Base-by-base conservation (phyloP, 345 rosid species). In the Camelina laxa region DNA sequence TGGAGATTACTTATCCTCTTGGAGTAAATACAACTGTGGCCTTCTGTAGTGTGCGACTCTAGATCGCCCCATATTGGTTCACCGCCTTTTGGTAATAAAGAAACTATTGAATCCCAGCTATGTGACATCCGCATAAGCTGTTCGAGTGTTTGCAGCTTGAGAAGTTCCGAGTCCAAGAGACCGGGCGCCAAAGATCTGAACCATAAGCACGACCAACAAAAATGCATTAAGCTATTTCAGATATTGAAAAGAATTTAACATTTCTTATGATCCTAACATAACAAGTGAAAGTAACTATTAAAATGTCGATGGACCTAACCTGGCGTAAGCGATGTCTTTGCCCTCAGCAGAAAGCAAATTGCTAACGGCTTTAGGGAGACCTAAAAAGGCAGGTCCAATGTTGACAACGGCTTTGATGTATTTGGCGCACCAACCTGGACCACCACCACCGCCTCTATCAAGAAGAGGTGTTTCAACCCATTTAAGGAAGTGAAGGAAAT, bases 401-500 rank as follows among this genome's bases (percentile, higher is more conserved):
- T 92, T 92, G 85, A 87, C 81, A 14, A 88, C 54, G 0, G 93
- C 79, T 79, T 88, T 89, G 76, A 88, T 85, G 79, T 89, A 82
- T 79, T 88, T 88, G 24, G 82, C 82, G 63, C 88, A 87, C 93
- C 92, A 89, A 82, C 82, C 78, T 15, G 86, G 59, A 54, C 87
- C 91, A 33, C 91, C 93, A 22, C 91, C 91, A 53, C 87, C 84
- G 0, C 92, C 93, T 38, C 96, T 89, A 74, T 80, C 61, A 1
- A 84, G 82, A 75, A 87, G 77, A 61, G 89, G 87, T 49, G 83
- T 60, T 84, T 89, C 92, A 39, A 92, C 89, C 97, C 93, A 89
- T 79, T 88, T 88, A 56, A 88, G 88, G 82, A 92, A 89, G 80
- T 92, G 89, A 64, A 92, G 93, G 55, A 89, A 89, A 81, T 92